A percentile compares a stretch with the other conserved stretches of the same genome.
Conservation (phyloP, 345 rosid genomes). For the Moringa oleifera region DNA sequence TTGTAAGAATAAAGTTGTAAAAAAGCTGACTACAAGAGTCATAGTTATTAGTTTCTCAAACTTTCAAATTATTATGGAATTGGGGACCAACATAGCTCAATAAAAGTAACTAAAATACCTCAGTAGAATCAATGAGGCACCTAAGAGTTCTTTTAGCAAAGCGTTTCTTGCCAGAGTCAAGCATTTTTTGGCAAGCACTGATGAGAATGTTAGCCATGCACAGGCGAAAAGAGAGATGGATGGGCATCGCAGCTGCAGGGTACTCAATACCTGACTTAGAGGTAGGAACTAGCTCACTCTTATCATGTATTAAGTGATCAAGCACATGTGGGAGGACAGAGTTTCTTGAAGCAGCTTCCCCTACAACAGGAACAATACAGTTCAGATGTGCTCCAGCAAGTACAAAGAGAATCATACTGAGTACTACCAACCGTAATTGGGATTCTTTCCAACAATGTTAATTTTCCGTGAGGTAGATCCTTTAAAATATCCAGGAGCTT, state of each 20-base stretch:
- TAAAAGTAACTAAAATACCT: slow-evolving; percentile 40
- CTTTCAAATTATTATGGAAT: background rate
- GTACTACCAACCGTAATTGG: slow-evolving; percentile 29
- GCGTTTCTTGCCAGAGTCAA: slow-evolving; percentile 44
- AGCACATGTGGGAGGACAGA: slow-evolving; percentile 46
- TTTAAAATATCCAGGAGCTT: slow-evolving; percentile 37
- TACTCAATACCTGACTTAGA: slow-evolving; percentile 21
- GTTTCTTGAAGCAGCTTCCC: slow-evolving; percentile 24
- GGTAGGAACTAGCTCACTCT: slow-evolving; percentile 22
- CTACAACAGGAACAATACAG: slow-evolving; percentile 31
- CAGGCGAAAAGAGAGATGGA: slow-evolving; percentile 46
- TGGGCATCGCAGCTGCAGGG: slow-evolving; percentile 20
- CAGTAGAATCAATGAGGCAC: slow-evolving; percentile 40
- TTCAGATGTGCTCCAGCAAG: slow-evolving; percentile 11
- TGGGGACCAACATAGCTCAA: background rate
- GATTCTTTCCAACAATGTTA: slow-evolving; percentile 18
- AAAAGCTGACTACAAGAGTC: background rate
- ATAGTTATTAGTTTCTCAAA: too few relatives aligned
- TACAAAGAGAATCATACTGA: slow-evolving; percentile 3
- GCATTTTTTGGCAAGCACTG: slow-evolving; percentile 74
- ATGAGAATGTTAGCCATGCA: slow-evolving; percentile 94
- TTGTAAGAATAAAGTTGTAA: slow-evolving; percentile 6
- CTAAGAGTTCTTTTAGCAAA: slow-evolving; percentile 55
- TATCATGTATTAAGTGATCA: slow-evolving; percentile 35
- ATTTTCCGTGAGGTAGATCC: slow-evolving; percentile 22